Evolutionary conservation across 495 filamentous ascomycete genomes (phyloP).

Genomic region (Xylaria castorea): DNA sequence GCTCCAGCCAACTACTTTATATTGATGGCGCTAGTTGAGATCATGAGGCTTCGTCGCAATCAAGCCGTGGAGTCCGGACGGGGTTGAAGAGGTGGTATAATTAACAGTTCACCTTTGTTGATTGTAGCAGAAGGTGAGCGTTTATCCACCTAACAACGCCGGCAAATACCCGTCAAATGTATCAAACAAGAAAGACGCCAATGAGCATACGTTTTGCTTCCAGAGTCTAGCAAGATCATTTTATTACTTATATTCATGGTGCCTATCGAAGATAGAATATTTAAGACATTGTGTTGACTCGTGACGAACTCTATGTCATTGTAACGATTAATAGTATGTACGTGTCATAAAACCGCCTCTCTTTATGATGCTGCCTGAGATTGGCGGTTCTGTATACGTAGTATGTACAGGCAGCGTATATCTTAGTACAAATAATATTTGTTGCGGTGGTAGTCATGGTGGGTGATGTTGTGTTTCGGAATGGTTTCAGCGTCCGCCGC

Average conservation of each 20-base stretch:
- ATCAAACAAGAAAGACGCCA: not conserved
- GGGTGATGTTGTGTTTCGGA: constrained; percentile 38
- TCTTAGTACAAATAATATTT: not conserved
- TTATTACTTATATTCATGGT: not conserved
- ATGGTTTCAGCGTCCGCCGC: constrained; percentile 37
- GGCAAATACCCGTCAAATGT: not conserved
- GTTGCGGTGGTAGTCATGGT: not conserved
- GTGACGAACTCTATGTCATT: not conserved
- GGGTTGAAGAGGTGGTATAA: not conserved
- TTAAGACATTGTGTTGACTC: not conserved
- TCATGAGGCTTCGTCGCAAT: not conserved
- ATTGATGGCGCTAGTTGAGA: not conserved
- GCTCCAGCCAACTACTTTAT: not conserved
- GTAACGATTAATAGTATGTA: not conserved
- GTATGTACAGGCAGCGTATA: not conserved
- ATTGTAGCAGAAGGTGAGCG: not conserved
- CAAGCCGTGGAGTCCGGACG: not conserved
- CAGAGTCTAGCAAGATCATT: not conserved
- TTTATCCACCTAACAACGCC: not conserved
- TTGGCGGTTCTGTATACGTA: not conserved
- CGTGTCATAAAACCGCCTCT: not conserved
- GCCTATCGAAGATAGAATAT: not conserved
- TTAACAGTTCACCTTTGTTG: not conserved
- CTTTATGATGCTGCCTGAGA: not conserved
- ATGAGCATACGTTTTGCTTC: not conserved